Percentiles rank a stretch among this genome's conserved stretches.
phyloP scores from a whole-genome alignment of 2,329 filamentous ascomycete species.

The Colletotrichum limetticola region DNA sequence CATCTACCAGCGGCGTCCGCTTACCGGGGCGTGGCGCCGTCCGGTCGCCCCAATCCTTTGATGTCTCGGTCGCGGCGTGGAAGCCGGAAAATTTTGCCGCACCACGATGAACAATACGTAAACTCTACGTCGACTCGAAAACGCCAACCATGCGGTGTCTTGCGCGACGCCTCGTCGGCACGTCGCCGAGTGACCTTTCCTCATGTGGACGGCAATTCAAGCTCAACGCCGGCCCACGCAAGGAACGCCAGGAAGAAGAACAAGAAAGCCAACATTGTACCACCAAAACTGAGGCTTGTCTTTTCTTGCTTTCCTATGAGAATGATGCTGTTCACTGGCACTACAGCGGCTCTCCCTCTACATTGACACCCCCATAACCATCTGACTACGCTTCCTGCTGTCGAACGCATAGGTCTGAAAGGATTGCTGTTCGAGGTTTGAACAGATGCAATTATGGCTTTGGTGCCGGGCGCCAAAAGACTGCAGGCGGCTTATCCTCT shows the following conservation, averaged over 20 bases:
- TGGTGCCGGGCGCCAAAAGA: background rate
- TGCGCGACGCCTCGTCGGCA: slow-evolving; percentile 16
- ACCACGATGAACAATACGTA: background rate
- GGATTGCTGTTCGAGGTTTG: background rate
- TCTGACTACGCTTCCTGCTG: background rate
- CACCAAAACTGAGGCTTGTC: slow-evolving; percentile 22
- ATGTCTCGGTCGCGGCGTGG: slow-evolving; percentile 15
- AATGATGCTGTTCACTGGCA: slow-evolving; percentile 2
- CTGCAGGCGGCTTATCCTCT: slow-evolving; percentile 13
- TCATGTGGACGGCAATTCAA: slow-evolving; percentile 15
- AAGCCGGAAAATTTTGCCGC: slow-evolving; percentile 12
- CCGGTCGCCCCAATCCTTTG: slow-evolving; percentile 22
- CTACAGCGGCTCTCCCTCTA: background rate
- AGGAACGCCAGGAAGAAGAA: slow-evolving; percentile 23
- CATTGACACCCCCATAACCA: background rate
- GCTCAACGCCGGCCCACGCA: slow-evolving; percentile 26
- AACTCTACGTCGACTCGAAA: background rate
- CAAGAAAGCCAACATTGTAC: slow-evolving; percentile 20
- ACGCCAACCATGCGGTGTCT: background rate
- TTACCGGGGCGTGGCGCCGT: slow-evolving; percentile 25
- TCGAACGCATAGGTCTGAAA: background rate
- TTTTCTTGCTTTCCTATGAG: background rate
- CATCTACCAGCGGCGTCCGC: slow-evolving; percentile 9
- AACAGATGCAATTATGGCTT: background rate
- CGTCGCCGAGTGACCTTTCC: slow-evolving; percentile 23